A percentile compares a stretch with the other conserved stretches of the same genome.
Conservation (phyloP, 371 early-diverging fungal species). For the Antonospora locustae region DNA sequence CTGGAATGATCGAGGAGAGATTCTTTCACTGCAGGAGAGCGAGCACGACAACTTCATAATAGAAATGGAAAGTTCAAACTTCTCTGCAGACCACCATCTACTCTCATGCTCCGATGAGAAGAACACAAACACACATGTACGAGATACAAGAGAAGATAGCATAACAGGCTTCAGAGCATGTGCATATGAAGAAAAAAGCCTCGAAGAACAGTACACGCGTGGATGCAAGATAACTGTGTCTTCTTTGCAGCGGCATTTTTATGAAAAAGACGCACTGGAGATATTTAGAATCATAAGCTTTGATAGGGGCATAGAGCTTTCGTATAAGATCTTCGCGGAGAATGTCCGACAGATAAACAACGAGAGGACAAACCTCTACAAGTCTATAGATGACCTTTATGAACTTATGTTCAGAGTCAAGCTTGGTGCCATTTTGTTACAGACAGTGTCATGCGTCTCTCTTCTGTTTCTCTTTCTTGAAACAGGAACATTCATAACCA, state of each 20-base stretch:
- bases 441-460: conserved; percentile 25
- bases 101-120: too few relatives aligned
- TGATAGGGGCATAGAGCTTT: conserved; percentile 35
- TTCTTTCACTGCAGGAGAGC: too few relatives aligned
- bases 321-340: conserved; percentile 41
- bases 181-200: too few relatives aligned
- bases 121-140: too few relatives aligned
- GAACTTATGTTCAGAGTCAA: conserved; percentile 28
- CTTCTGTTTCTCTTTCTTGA: conserved; percentile 28
- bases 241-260: conserved; percentile 32
- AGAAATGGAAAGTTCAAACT: too few relatives aligned
- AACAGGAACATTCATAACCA: conserved; percentile 17
- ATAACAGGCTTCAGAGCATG: too few relatives aligned
- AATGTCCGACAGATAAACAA: conserved; percentile 53
- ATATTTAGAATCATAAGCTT: conserved; percentile 44
- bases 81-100: too few relatives aligned
- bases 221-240: conserved; percentile 35
- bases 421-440: conserved; percentile 21
- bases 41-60: too few relatives aligned
- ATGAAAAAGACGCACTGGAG: conserved; percentile 24
- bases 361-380: conserved; percentile 49
- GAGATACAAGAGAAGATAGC: too few relatives aligned
- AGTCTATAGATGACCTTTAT: conserved; percentile 39
- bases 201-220: too few relatives aligned
- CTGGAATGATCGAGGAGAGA: too few relatives aligned